Base-by-base conservation (phyloP, 202 grass and related monocot species). In the Dendrocalamus latiflorus region DNA sequence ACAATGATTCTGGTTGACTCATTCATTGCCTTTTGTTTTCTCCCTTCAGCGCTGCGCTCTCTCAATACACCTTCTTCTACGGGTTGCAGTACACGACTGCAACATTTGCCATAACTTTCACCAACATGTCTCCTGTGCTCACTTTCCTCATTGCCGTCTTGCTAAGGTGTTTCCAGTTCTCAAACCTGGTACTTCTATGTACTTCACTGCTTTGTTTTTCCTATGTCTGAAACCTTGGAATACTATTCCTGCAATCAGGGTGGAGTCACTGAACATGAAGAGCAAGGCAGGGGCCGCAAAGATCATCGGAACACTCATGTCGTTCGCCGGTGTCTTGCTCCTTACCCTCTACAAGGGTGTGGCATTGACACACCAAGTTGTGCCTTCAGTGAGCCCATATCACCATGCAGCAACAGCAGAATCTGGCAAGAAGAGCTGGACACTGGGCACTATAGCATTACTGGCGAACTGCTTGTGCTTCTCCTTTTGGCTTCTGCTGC, bases 261-360 rank as follows among this genome's bases (percentile, higher is more conserved):
- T 98, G 85, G 93, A 98, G 83, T 77, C 89, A 30, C 42, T 95
- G 74, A 87, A 90, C 74, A 50, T 91, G 81, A 98, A 81, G 90
- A 90, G 48, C 76, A 91, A 90, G 73, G 82, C 76, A 6, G 92
- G 95, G 21, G 84, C 75, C 5, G 79, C 95, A 16, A 95, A 95
- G 84, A 73, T 91, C 36, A 6, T 63, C 2, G 95, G 95, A 4
- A 91, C 89, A 0, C 21, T 91, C 6, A 63, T 83, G 36, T 93
- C 91, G 7, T 72, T 98, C 5, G 58, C 82, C 1, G 95, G 92
- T 12, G 92, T 84, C 60, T 79, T 91, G 81, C 75, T 98, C 37
- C 86, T 98, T 0, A 93, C 85, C 10, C 48, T 98, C 13, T 98
- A 98, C 89, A 92, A 88, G 83, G 95, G 89, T 39, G 76, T 78